Percentiles rank a stretch among this genome's conserved stretches.
Conservation (phyloP, 177 flowering plant genomes). For the Tripterygium wilfordii region DNA sequence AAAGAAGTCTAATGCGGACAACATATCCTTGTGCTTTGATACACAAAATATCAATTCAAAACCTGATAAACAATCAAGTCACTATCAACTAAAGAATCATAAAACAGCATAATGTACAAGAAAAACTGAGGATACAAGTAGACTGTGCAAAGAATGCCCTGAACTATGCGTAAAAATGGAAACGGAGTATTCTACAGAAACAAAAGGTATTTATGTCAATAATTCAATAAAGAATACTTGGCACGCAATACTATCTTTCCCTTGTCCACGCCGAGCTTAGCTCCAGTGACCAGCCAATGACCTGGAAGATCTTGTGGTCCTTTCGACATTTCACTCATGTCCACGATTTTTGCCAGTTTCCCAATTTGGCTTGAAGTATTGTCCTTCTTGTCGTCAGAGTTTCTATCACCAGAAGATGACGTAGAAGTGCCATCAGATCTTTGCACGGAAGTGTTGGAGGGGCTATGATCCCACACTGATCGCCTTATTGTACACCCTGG, state of each 20-base stretch:
- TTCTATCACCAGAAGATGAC: slow-evolving; percentile 29
- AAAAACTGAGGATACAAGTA: too few species aligned
- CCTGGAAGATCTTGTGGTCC: slow-evolving; percentile 98
- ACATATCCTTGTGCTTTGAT: too few species aligned
- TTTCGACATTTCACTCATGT: slow-evolving; percentile 76
- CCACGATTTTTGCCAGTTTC: slow-evolving; percentile 79
- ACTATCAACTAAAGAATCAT: too few species aligned
- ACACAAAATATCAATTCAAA: too few species aligned
- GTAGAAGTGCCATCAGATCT: slow-evolving; percentile 35
- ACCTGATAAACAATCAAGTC: too few species aligned
- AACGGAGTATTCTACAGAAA: too few species aligned
- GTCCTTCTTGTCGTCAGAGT: slow-evolving; percentile 45
- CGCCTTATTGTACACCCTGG: slow-evolving; percentile 96
- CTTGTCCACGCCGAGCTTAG: slow-evolving; percentile 93
- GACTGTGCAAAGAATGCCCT: too few species aligned
- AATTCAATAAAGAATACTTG: slow-evolving; percentile 87
- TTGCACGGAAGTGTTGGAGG: slow-evolving; percentile 28
- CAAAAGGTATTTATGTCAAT: too few species aligned
- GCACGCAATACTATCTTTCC: slow-evolving; percentile 84
- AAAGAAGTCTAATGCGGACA: too few species aligned
- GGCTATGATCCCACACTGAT: slow-evolving; percentile 96
- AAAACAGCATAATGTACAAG: too few species aligned
- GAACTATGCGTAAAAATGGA: too few species aligned
- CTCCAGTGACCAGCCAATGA: slow-evolving; percentile 98
- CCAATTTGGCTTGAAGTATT: slow-evolving; percentile 46